Base-by-base conservation (phyloP, 2,329 filamentous ascomycete genomes). In the Cadophora luteo-olivacea region DNA sequence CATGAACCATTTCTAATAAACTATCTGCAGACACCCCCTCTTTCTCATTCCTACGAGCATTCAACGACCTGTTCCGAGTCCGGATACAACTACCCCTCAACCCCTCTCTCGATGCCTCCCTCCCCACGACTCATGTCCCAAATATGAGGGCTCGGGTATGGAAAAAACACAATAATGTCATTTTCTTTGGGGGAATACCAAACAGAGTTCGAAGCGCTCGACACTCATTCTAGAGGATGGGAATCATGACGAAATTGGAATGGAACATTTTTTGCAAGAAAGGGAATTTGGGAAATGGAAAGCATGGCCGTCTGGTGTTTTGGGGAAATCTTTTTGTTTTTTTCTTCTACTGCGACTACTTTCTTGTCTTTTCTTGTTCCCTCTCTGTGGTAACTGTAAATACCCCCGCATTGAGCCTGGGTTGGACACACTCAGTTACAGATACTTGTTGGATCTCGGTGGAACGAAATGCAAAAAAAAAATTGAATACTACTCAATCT, bases 11-110 rank as follows among this genome's bases (percentile, higher is more conserved):
- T 38, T 9, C 68, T 69, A 67, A 69, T 36, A 57, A 19, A 19
- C 8, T 12, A 33, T 49, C 60, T 48, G 38, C 82, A 94, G 91
- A 93, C 91, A 80, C 91, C 91, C 81, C 89, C 91, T 77, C 87
- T 93, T 75, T 91, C 90, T 76, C 90, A 91, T 78, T 91, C 89
- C 33, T 92, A 89, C 79, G 89, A 92, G 75, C 86, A 89, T 78
- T 92, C 89, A 64, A 82, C 86, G 69, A 84, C 83, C 75, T 88
- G 87, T 79, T 89, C 87, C 38, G 87, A 90, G 74, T 82, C 84
- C 70, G 85, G 85, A 68, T 89, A 86, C 58, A 73, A 89, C 72
- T 89, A 89, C 80, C 91, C 90, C 48, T 87, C 86, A 54, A 93
- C 91, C 64, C 91, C 91, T 69, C 82, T 91, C 72, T 92, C 90